These are phyloP conservation scores for Venturia oleaginea DNA, from an alignment of 2,329 filamentous ascomycete genomes.

Conservation along the genomic window DNA sequence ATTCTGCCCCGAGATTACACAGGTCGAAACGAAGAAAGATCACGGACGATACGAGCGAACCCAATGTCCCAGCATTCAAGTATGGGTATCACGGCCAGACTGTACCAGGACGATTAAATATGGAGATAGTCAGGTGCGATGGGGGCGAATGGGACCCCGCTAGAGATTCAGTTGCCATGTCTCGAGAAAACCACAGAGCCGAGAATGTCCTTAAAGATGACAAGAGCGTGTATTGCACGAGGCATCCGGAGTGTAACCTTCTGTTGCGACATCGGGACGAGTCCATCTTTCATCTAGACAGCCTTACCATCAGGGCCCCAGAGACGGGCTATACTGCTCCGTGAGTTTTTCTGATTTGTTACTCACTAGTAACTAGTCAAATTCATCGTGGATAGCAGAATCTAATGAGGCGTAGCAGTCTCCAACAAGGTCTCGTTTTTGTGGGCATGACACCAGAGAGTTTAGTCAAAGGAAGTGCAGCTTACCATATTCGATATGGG, in stretches of 20 bases:
- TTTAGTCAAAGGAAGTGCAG: conserved; percentile 2
- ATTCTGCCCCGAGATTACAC: not conserved
- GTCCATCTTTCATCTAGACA: conserved; percentile 73
- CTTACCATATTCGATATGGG: conserved; percentile 8
- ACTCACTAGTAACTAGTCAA: not conserved
- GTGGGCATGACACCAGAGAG: conserved; percentile 75
- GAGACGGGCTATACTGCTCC: conserved; percentile 73
- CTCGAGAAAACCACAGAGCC: conserved; percentile 45
- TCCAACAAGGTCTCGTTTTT: conserved; percentile 88
- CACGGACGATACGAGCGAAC: not conserved
- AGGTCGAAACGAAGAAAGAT: conserved; percentile 7
- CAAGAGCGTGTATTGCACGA: conserved; percentile 79
- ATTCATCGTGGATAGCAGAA: conserved; percentile 6
- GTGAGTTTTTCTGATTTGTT: conserved; percentile 46
- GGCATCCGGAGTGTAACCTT: conserved; percentile 79
- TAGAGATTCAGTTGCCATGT: conserved; percentile 14
- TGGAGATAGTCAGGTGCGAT: conserved; percentile 87
- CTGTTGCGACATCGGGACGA: conserved; percentile 72
- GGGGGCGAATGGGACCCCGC: conserved; percentile 55
- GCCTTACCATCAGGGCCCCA: conserved; percentile 81
- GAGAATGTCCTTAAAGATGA: conserved; percentile 82
- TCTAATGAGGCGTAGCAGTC: conserved; percentile 39
- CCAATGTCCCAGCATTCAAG: conserved; percentile 40
- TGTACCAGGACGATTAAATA: conserved; percentile 67
- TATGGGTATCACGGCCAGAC: conserved; percentile 87